Evolutionary conservation across 2,329 filamentous ascomycete species (phyloP), one percentile per base, ranked within the genome.

Genomic region (Verticillium nubilum): DNA sequence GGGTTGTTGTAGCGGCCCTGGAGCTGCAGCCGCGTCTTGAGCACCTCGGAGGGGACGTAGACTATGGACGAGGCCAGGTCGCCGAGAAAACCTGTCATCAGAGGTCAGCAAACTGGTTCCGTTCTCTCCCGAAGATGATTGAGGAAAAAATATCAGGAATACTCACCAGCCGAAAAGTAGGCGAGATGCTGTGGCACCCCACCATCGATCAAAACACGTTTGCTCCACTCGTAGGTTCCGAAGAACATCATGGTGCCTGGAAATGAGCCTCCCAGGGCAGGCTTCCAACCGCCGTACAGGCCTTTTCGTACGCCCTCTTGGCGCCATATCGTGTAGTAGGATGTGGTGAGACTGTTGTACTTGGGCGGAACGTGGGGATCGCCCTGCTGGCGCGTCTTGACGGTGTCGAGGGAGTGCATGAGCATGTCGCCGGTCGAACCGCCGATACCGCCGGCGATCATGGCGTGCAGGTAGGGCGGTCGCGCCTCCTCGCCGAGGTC

Each of bases 371-470:
- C 84, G 72, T 95, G 89, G 52, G 94, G 93, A 70, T 98, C 95
- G 69, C 94, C 95, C 76, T 99, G 95, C 74, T 99, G 96, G 67
- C 95, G 86, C 54, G 95, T 99, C 78, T 99, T 99, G 68, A 99
- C 95, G 1, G 95, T 99, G 74, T 99, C 95, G 70, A 99, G 84
- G 53, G 94, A 98, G 78, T 99, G 95, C 95, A 99, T 99, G 66
- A 99, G 80, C 84, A 99, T 90, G 74, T 99, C 95, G 61, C 96
- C 95, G 59, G 90, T 96, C 17, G 91, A 93, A 58, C 95, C 95
- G 70, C 96, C 95, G 58, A 96, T 80, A 61, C 94, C 95, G 70
- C 95, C 95, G 33, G 95, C 95, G 69, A 99, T 82, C 93, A 98
- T 99, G 72, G 90, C 88, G 66, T 79, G 76, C 59, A 74, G 65